These are phyloP conservation scores for Cylindrodendrum hubeiense DNA, from an alignment of 2,329 filamentous ascomycete species.

Conservation along the genomic window DNA sequence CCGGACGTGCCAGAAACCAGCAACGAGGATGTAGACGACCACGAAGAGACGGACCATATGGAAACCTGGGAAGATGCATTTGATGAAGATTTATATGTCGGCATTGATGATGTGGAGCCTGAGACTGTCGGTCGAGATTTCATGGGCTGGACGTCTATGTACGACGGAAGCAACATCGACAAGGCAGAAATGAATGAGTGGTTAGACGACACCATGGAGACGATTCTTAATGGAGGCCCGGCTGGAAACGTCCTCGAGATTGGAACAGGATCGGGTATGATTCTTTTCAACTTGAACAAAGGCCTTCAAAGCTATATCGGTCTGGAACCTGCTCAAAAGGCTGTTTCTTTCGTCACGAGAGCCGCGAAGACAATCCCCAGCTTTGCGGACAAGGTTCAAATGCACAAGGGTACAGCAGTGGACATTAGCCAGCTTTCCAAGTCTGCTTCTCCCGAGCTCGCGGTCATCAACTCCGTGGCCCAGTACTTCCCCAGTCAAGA, in stretches of 20 bases:
- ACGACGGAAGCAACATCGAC: slow-evolving; percentile 43
- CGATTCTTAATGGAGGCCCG: slow-evolving; percentile 27
- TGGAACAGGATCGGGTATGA: slow-evolving; percentile 48
- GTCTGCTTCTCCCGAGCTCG: slow-evolving; percentile 22
- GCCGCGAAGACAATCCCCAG: slow-evolving; percentile 24
- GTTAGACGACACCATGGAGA: slow-evolving; percentile 46
- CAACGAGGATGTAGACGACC: background rate
- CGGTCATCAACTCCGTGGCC: slow-evolving; percentile 44
- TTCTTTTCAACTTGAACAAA: slow-evolving; percentile 40
- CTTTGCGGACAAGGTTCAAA: background rate
- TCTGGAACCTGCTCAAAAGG: slow-evolving; percentile 42
- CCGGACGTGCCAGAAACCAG: background rate
- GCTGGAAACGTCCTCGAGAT: slow-evolving; percentile 44
- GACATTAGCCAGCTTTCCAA: slow-evolving; percentile 24
- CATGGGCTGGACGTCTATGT: slow-evolving; percentile 49
- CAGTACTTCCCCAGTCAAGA: slow-evolving; percentile 46
- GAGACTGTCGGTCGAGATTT: slow-evolving; percentile 44
- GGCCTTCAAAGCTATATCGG: slow-evolving; percentile 42
- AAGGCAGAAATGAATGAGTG: slow-evolving; percentile 48
- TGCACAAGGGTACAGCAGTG: slow-evolving; percentile 38
- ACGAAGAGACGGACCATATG: slow-evolving; percentile 28
- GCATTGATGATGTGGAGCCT: slow-evolving; percentile 22
- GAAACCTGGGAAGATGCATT: slow-evolving; percentile 34
- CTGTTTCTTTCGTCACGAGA: slow-evolving; percentile 34
- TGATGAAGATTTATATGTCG: slow-evolving; percentile 28